Conservation (phyloP, 129 eudicot species). For the Tagetes erecta region DNA sequence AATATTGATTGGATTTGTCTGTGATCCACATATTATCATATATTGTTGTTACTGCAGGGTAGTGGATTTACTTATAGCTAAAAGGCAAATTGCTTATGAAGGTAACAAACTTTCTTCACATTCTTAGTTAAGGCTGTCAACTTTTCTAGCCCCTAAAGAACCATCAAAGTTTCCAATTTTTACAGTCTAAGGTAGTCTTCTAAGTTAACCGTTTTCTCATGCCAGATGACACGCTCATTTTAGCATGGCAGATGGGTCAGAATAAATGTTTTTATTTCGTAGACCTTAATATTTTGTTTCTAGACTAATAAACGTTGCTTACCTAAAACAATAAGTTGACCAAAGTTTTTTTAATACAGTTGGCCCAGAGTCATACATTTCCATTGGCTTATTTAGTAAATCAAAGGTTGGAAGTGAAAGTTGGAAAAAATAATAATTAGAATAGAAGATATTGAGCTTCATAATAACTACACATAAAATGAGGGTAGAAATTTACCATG, state of each 20-base stretch:
- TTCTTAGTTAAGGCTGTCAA: neutral
- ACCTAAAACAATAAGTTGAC: neutral
- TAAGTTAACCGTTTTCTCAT: neutral
- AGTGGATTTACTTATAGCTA: neutral
- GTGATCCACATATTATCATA: conserved; percentile 5
- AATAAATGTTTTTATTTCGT: neutral
- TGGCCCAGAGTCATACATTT: neutral
- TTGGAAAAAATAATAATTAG: neutral
- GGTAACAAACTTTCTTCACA: neutral
- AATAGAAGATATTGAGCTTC: conserved; percentile 9
- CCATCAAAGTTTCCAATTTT: neutral
- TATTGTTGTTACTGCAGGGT: neutral
- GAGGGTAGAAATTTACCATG: conserved; percentile 57
- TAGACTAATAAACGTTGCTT: neutral
- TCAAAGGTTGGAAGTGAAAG: neutral
- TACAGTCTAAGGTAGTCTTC: neutral
- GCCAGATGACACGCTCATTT: neutral
- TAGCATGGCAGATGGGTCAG: neutral
- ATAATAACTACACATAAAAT: neutral
- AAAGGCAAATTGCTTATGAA: neutral
- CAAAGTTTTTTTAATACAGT: neutral
- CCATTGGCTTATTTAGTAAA: neutral
- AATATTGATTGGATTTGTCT: neutral
- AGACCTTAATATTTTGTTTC: neutral
- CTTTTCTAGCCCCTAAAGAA: neutral